phyloP scores from a whole-genome alignment of 768 basidiomycete species.

The Termitomyces sp. region DNA sequence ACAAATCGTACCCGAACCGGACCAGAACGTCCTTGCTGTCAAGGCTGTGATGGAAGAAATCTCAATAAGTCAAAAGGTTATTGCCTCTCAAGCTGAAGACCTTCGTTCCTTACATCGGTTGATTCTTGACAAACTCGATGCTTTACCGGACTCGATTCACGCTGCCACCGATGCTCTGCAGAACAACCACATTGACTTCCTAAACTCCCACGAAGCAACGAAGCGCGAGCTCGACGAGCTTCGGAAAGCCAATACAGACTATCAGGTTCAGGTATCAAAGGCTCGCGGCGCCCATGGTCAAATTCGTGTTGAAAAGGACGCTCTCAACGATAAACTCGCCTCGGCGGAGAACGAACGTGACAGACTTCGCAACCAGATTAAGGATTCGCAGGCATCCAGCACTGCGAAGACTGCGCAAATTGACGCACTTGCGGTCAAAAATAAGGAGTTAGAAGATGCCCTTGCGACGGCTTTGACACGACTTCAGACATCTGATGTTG shows the following conservation, averaged over 20 bases:
- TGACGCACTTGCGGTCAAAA: constrained; percentile 44
- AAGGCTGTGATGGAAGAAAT: constrained; percentile 48
- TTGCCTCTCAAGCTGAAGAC: constrained; percentile 45
- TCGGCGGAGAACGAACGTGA: constrained; percentile 66
- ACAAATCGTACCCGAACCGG: constrained; percentile 20
- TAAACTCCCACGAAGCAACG: constrained; percentile 49
- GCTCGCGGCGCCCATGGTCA: constrained; percentile 76
- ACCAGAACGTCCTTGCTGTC: constrained; percentile 37
- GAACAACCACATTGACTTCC: constrained; percentile 58
- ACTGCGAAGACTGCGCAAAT: constrained; percentile 42
- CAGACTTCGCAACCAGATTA: constrained; percentile 47
- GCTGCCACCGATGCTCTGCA: constrained; percentile 53
- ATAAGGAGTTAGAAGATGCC: constrained; percentile 66
- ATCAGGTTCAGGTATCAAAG: constrained; percentile 70
- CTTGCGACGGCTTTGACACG: constrained; percentile 69
- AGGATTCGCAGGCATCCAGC: constrained; percentile 45
- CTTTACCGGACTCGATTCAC: constrained; percentile 57
- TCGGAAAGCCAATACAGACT: constrained; percentile 61
- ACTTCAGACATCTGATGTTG: constrained; percentile 70
- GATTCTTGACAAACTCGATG: constrained; percentile 47
- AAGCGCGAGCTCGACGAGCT: constrained; percentile 71
- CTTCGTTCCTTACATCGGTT: constrained; percentile 48
- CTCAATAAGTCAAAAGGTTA: constrained; percentile 43
- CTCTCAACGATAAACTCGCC: constrained; percentile 57
- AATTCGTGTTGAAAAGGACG: constrained; percentile 79